Percentiles rank a stretch among this genome's conserved stretches.
Evolutionary conservation across 495 filamentous ascomycete genomes (phyloP).

Genomic region (Penicillium alfredii): DNA sequence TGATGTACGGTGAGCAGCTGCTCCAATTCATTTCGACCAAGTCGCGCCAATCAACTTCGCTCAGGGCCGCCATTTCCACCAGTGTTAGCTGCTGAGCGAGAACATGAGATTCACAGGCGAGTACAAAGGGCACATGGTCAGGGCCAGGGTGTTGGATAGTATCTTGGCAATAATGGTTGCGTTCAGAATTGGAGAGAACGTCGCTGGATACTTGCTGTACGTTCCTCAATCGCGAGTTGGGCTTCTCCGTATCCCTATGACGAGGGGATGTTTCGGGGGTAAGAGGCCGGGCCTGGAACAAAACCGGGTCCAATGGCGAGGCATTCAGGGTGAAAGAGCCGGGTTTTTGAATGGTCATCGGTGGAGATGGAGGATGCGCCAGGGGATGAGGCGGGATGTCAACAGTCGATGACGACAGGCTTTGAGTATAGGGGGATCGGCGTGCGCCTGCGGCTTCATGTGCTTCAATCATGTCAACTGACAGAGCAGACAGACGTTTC

Average conservation of each 20-base stretch:
- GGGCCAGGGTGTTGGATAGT: conserved; percentile 6
- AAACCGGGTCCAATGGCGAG: conserved; percentile 35
- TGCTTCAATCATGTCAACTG: conserved; percentile 54
- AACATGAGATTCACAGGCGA: conserved; percentile 83
- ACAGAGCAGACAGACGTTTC: conserved; percentile 59
- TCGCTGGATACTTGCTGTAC: conserved; percentile 35
- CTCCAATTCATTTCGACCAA: conserved; percentile 93
- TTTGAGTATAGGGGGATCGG: conserved; percentile 26
- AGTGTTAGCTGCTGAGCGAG: conserved; percentile 93
- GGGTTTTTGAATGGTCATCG: conserved; percentile 64
- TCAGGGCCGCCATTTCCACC: conserved; percentile 92
- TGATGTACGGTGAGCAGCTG: conserved; percentile 55
- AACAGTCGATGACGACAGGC: conserved; percentile 41
- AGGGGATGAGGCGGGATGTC: conserved; percentile 60
- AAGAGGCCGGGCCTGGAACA: conserved; percentile 40
- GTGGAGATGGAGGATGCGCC: conserved; percentile 69
- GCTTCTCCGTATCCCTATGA: conserved; percentile 15
- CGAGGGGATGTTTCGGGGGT: conserved; percentile 49
- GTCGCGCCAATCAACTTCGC: conserved; percentile 97
- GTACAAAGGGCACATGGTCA: conserved; percentile 83
- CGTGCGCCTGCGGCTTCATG: conserved; percentile 40
- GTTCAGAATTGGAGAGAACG: conserved; percentile 35
- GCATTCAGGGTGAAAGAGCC: conserved; percentile 36
- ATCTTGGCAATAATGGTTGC: conserved; percentile 10
- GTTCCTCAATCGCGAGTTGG: conserved; percentile 15